Evolutionary conservation across 768 basidiomycete genomes (phyloP), one percentile per base, ranked within the genome.

Genomic region (Mycena galericulata): DNA sequence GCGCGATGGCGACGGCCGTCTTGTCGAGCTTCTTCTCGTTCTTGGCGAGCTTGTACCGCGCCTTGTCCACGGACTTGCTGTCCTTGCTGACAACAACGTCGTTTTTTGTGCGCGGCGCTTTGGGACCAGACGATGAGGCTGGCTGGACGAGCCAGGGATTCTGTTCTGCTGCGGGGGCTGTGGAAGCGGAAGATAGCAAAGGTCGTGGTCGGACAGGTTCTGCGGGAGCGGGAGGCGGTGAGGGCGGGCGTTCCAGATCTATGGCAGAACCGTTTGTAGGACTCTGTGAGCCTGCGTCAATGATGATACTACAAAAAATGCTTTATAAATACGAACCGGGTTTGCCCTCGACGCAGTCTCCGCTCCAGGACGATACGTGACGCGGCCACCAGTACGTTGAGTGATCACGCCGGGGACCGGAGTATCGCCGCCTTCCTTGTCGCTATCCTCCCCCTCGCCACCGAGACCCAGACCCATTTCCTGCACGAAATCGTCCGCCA

Each of bases 131-230:
- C 9, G 78, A 68, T 10, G 77, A 62, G 14, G 75, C 74, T 11
- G 69, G 72, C 12, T 80, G 80, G 1, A 80, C 79, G 20, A 98
- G 90, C 96, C 97, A 98, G 12, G 97, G 97, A 77, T 99, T 99
- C 65, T 77, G 55, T 30, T 77, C 75, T 38, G 62, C 29, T 34
- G 49, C 14, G 24, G 76, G 77, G 29, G 49, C 6, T 24, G 76
- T 14, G 34, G n/a, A n/a, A n/a, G 34, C 75, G 70, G 68, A 34
- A 61, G 56, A 69, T 68, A 38, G 75, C 68, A 58, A 72, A 47
- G 60, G 47, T 63, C 77, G 30, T 72, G 49, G 27, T 72, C 2
- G 66, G 38, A 2, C 62, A 63, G 24, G 32, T 46, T 69, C 69
- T 10, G 30, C 38, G 30, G 62, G 51, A 10, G 62, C 32, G n/a